Conservation (phyloP, 805 yeast species). For the Candida easanensis region DNA sequence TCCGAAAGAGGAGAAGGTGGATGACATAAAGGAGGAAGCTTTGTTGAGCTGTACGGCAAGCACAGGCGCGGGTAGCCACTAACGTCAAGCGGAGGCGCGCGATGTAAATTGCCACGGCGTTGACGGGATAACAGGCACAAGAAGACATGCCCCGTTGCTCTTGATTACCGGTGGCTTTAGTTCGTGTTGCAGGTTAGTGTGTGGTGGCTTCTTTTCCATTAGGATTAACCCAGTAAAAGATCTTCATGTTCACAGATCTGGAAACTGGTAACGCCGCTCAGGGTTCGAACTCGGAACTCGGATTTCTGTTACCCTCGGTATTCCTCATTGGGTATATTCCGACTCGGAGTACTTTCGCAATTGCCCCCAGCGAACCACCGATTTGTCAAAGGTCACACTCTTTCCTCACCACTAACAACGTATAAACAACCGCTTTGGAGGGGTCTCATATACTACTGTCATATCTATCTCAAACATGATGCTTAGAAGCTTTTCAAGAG, state of each 20-base stretch:
- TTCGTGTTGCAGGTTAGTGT: too few relatives aligned
- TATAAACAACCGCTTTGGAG: neutral
- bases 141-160: too few relatives aligned
- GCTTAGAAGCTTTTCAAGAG: constrained; percentile 1
- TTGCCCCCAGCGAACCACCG: neutral
- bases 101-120: too few relatives aligned
- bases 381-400: constrained; percentile 3
- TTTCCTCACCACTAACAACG: neutral
- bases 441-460: too few relatives aligned
- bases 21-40: too few relatives aligned
- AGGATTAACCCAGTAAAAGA: too few relatives aligned
- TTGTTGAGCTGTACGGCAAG: constrained; percentile 12
- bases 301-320: constrained; percentile 4
- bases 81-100: constrained; percentile 19
- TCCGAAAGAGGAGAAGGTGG: neutral
- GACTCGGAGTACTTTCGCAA: constrained; percentile 4
- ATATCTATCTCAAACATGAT: constrained; percentile 2
- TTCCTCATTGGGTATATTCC: neutral
- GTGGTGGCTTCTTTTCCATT: too few relatives aligned
- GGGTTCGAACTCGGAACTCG: too few relatives aligned
- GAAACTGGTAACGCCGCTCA: too few relatives aligned
- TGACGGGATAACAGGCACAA: too few relatives aligned
- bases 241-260: too few relatives aligned
- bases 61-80: constrained; percentile 14
- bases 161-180: too few relatives aligned